Evolutionary conservation across 805 yeast genomes (phyloP).

Genomic region (Myxozyma geophila): DNA sequence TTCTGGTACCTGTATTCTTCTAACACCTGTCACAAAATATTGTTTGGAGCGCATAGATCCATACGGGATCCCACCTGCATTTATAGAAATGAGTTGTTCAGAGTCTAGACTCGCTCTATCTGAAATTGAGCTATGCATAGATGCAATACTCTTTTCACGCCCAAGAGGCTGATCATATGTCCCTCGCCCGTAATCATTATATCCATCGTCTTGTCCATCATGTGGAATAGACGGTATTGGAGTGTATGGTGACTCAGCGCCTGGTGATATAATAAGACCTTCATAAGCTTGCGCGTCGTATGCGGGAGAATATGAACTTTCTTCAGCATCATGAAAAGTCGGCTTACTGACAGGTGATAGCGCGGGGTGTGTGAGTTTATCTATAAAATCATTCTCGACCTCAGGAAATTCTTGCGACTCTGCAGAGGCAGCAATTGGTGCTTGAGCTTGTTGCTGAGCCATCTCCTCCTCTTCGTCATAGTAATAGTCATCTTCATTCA

Average conservation of each 20-base stretch:
- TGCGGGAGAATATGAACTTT: background rate
- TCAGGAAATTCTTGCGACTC: background rate
- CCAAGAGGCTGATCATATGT: too few relatives aligned
- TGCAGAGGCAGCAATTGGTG: background rate
- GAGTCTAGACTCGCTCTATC: background rate
- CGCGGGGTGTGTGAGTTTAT: background rate
- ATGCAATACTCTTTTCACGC: too few relatives aligned
- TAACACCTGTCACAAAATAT: constrained; percentile 5
- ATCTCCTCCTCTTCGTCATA: background rate
- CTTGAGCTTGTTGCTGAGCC: background rate
- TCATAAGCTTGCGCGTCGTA: background rate
- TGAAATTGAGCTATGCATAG: background rate
- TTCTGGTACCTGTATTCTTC: background rate
- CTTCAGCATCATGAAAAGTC: background rate
- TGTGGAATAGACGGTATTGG: too few relatives aligned
- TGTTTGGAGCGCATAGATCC: background rate
- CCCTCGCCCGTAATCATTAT: too few relatives aligned
- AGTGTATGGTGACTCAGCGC: too few relatives aligned
- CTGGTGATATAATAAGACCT: too few relatives aligned
- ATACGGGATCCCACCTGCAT: background rate
- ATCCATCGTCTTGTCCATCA: too few relatives aligned
- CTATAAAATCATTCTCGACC: background rate
- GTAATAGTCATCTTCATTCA: background rate
- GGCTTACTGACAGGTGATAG: background rate
- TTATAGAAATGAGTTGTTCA: background rate